Conservation (phyloP, 1,284 basidiomycete species). For the Ustilago sp. region DNA sequence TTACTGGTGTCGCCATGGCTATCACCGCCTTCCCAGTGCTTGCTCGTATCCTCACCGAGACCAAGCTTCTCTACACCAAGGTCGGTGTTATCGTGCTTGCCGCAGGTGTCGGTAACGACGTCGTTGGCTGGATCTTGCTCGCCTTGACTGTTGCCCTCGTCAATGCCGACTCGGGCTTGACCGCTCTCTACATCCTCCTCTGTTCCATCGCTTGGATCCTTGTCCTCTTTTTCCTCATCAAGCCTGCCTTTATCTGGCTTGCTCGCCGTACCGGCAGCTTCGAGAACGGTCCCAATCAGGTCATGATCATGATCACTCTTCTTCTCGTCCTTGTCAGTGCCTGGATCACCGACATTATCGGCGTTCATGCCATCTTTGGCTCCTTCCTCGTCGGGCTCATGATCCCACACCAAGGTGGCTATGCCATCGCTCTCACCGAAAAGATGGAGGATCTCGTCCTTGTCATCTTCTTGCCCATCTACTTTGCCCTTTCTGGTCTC, state of each 20-base stretch:
- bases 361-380: conserved; percentile 90
- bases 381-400: conserved; percentile 85
- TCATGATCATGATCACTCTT: conserved; percentile 83
- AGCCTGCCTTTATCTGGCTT: conserved; percentile 77
- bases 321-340: conserved; percentile 81
- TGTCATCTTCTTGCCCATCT: conserved; percentile 81
- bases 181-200: conserved; percentile 84
- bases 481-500: conserved; percentile 84
- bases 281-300: conserved; percentile 78
- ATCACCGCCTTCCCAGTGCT: conserved; percentile 89
- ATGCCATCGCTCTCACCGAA: conserved; percentile 75
- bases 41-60: conserved; percentile 76
- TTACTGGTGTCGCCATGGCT: conserved; percentile 88
- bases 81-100: conserved; percentile 93
- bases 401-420: conserved; percentile 87
- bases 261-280: conserved; percentile 83
- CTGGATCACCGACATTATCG: conserved; percentile 89
- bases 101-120: conserved; percentile 89
- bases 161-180: conserved; percentile 80
- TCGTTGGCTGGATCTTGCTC: conserved; percentile 76
- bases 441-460: conserved; percentile 71
- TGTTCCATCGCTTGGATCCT: conserved; percentile 84
- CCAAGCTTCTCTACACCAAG: conserved; percentile 84
- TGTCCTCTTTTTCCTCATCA: conserved; percentile 81
- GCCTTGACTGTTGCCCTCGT: conserved; percentile 91